These are phyloP conservation scores for Tolypocladium album DNA, from an alignment of 2,329 filamentous ascomycete species.

Conservation along the genomic window DNA sequence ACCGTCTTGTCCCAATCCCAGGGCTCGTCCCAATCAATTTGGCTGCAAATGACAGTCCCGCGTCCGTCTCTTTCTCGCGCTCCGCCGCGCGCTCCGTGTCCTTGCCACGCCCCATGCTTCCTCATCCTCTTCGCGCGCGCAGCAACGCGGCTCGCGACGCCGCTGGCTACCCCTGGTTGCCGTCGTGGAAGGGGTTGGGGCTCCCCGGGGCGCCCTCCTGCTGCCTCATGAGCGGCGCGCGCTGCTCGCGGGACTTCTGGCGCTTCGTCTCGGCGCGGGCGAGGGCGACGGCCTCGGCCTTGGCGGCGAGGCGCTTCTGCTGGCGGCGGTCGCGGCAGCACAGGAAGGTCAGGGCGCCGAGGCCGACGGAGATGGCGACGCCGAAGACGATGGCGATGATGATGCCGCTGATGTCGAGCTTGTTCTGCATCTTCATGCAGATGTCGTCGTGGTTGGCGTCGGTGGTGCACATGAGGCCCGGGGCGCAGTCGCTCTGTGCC, in stretches of 20 bases:
- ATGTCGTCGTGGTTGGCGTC: constrained; percentile 23
- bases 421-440: constrained; percentile 29
- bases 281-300: constrained; percentile 38
- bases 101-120: too few species aligned
- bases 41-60: not conserved
- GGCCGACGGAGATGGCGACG: constrained; percentile 22
- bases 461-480: constrained; percentile 32
- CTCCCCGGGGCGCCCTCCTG: constrained; percentile 9
- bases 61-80: not conserved
- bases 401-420: constrained; percentile 31
- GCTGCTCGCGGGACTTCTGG: constrained; percentile 22
- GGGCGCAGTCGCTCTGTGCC: constrained; percentile 27
- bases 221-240: constrained; percentile 26
- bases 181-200: constrained; percentile 27
- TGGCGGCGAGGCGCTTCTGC: constrained; percentile 30
- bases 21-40: not conserved
- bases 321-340: constrained; percentile 39
- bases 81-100: too few species aligned
- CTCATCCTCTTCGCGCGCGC: too few species aligned
- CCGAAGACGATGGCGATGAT: constrained; percentile 38
- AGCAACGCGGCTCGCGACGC: too few species aligned
- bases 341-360: constrained; percentile 33
- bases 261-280: constrained; percentile 36
- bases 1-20: not conserved
- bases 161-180: not conserved